Evolutionary conservation across 176 grass and related monocot genomes (phyloP), one percentile per base, ranked within the genome.

Genomic region (Triticum turgidum): DNA sequence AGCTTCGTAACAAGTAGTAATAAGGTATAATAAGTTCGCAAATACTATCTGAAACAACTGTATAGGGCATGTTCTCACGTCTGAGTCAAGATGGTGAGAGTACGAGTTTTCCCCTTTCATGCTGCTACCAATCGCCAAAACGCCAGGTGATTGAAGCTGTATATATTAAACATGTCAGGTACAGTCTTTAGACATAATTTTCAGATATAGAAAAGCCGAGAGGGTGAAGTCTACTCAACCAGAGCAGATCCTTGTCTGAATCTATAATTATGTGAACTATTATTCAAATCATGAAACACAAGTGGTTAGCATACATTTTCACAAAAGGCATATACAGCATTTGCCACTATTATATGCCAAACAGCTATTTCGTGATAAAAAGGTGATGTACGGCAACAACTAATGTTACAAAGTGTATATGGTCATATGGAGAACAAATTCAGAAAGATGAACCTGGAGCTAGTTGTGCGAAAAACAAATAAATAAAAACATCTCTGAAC

Each of bases 81-180:
- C 92, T 33, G 94, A 94, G 76, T 99, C 97, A 85, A 99, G 97
- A 88, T 99, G 97, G 70, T 99, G 97, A 69, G 97, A 99, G 67
- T 99, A 99, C 13, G 97, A 99, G 78, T 99, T 99, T 94, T 99
- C 94, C 74, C 97, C 97, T 89, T 99, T 99, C 97, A 88, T 91
- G 85, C 97, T 99, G 83, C 94, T 96, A 54, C 97, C 97, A 35
- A 96, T 99, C 10, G 97, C 62, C 87, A 99, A 89, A 83, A 99
- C 97, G 49, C 97, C 89, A 82, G 97, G 94, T 39, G 97, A 99
- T 78, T 99, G 94, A 91, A 99, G 94, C 94, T 96, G 80, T 51
- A 90, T 18, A 83, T 58, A 69, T 88, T 11, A 56, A 77, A 80
- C 12, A 52, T 66, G 66, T 65, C n/a, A 92, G 32, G 42, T 77